Evolutionary conservation across 2,329 filamentous ascomycete species (phyloP).

Genomic region (Eurotiales sp.): DNA sequence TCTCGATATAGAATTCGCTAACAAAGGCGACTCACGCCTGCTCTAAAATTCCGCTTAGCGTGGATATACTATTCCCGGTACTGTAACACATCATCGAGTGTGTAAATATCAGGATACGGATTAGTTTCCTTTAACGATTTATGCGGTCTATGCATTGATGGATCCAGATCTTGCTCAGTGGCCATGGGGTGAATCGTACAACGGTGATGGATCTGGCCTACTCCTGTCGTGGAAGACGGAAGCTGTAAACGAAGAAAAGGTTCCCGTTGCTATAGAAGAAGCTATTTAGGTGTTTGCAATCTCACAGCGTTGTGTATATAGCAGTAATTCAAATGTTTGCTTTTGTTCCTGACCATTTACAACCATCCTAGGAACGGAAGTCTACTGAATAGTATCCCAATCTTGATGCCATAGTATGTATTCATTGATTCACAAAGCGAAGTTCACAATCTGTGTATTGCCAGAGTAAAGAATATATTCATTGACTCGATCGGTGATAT

Average conservation of each 20-base stretch:
- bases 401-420: too few species aligned
- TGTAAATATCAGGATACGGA: constrained; percentile 55
- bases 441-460: too few species aligned
- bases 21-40: constrained; percentile 24
- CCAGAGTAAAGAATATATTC: too few species aligned
- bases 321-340: too few species aligned
- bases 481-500: too few species aligned
- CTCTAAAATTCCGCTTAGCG: constrained; percentile 51
- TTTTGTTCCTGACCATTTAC: too few species aligned
- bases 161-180: constrained; percentile 49
- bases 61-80: constrained; percentile 61
- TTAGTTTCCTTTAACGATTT: constrained; percentile 53
- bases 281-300: constrained; percentile 58
- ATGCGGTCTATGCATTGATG: constrained; percentile 42
- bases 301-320: constrained; percentile 55
- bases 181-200: constrained; percentile 54
- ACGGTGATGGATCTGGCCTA: constrained; percentile 18
- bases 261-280: constrained; percentile 51
- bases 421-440: too few species aligned
- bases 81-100: constrained; percentile 49
- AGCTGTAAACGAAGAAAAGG: constrained; percentile 41
- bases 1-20: constrained; percentile 46
- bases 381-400: too few species aligned
- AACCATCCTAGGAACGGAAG: too few species aligned
- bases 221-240: constrained; percentile 25